phyloP scores from a whole-genome alignment of 805 yeast genomes.

The Peterozyma xylosa region DNA sequence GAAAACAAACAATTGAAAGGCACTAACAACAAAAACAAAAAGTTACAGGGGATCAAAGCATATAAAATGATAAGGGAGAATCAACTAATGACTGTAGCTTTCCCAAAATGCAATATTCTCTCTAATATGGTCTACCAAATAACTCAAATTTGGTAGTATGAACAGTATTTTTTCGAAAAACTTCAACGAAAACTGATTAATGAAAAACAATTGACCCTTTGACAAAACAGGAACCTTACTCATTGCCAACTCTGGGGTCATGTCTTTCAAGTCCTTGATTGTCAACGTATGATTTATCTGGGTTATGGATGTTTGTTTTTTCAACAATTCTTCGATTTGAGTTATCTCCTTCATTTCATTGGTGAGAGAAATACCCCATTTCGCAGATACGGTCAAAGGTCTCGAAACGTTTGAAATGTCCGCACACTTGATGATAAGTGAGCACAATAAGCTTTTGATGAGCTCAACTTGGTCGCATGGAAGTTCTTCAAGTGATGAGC shows the following conservation, averaged over 20 bases:
- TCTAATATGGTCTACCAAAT: constrained; percentile 44
- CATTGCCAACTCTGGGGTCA: constrained; percentile 34
- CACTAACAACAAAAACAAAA: background rate
- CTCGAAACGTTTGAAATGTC: constrained; percentile 92
- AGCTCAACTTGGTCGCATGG: constrained; percentile 15
- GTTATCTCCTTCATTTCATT: constrained; percentile 71
- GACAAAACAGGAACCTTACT: constrained; percentile 41
- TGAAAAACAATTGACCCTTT: constrained; percentile 77
- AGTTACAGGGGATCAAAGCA: background rate
- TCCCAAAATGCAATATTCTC: constrained; percentile 55
- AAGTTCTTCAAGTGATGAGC: background rate
- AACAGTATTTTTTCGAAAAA: constrained; percentile 61
- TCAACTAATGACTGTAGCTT: background rate
- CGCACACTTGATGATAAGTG: constrained; percentile 83
- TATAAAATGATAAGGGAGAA: background rate
- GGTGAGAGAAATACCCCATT: constrained; percentile 81
- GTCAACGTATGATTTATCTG: constrained; percentile 9
- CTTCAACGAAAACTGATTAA: constrained; percentile 70
- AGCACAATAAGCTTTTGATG: constrained; percentile 37
- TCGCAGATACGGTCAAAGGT: constrained; percentile 63
- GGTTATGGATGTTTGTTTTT: background rate
- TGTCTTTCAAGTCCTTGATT: constrained; percentile 14
- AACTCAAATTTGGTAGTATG: constrained; percentile 54
- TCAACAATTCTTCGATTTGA: constrained; percentile 32
- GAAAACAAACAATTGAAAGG: no score